A percentile compares a stretch with the other conserved stretches of the same genome.
phyloP scores from a whole-genome alignment of 2,329 filamentous ascomycete species.

The Alternaria panax region DNA sequence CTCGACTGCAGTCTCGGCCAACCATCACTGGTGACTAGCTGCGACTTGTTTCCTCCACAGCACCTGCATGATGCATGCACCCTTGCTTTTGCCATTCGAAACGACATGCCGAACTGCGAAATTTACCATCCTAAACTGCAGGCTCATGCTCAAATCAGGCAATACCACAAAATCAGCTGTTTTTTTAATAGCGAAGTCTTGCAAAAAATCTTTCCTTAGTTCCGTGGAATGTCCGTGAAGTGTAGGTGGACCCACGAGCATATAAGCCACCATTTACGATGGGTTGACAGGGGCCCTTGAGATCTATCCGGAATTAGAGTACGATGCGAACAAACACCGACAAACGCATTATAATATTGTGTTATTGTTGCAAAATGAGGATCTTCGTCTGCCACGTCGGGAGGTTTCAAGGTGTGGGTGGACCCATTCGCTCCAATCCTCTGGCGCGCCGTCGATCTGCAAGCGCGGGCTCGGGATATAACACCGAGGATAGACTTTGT shows the following conservation, averaged over 20 bases:
- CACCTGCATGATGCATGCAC: conserved; percentile 2
- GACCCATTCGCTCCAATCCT: not conserved
- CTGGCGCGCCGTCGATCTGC: conserved; percentile 2
- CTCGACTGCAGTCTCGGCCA: not conserved
- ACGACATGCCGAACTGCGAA: conserved; percentile 1
- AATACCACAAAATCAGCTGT: not conserved
- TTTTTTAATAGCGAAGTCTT: not conserved
- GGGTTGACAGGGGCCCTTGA: not conserved
- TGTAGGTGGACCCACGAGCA: not conserved
- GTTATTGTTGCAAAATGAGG: not conserved
- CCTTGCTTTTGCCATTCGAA: conserved; percentile 2
- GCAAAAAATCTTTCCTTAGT: not conserved
- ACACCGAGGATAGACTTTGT: not conserved
- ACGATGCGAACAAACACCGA: not conserved
- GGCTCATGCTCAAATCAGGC: conserved; percentile 9
- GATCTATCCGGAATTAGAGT: not conserved
- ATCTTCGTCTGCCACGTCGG: conserved; percentile 4
- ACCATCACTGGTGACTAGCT: not conserved
- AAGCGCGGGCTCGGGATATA: not conserved
- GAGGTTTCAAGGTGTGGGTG: conserved; percentile 5
- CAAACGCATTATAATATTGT: not conserved
- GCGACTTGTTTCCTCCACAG: not conserved
- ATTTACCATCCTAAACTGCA: not conserved
- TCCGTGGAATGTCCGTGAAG: no score
- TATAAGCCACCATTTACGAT: not conserved